A percentile compares a stretch with the other conserved stretches of the same genome.
These are phyloP conservation scores for Fusarium lyarnte DNA, from an alignment of 2,329 filamentous ascomycete genomes.

Conservation along the genomic window DNA sequence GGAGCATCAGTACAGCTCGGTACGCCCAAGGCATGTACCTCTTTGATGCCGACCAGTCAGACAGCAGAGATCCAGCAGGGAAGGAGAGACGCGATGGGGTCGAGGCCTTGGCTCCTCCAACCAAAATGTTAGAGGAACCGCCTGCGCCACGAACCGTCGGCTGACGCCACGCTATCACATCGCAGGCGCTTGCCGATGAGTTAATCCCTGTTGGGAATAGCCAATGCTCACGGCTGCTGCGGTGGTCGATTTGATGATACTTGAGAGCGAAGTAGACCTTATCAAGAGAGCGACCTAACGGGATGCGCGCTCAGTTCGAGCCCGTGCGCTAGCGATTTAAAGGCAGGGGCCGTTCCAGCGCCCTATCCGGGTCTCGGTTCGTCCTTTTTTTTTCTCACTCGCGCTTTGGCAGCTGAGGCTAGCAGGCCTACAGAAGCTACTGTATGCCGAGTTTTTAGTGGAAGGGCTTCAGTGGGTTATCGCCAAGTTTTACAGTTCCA, in stretches of 20 bases:
- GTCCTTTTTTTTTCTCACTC: neutral
- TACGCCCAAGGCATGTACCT: slow-evolving; percentile 27
- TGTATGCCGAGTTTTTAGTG: neutral
- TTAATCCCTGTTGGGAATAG: slow-evolving; percentile 31
- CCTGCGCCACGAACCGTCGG: slow-evolving; percentile 27
- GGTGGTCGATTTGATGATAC: slow-evolving; percentile 21
- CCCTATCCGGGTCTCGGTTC: slow-evolving; percentile 12
- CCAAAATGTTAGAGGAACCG: slow-evolving; percentile 11
- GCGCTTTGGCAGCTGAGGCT: slow-evolving; percentile 12
- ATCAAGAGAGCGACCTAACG: neutral
- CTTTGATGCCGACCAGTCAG: slow-evolving; percentile 10
- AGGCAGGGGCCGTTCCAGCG: slow-evolving; percentile 36
- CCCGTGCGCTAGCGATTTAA: slow-evolving; percentile 25
- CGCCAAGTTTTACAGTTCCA: slow-evolving; percentile 15
- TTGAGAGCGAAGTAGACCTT: slow-evolving; percentile 14
- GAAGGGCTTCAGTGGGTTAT: slow-evolving; percentile 2
- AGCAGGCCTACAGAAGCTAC: neutral
- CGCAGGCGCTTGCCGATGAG: slow-evolving; percentile 17
- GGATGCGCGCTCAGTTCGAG: slow-evolving; percentile 4
- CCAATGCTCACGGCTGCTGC: neutral
- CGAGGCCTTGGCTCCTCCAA: slow-evolving; percentile 23
- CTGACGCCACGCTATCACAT: slow-evolving; percentile 37
- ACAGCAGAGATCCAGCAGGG: slow-evolving; percentile 7
- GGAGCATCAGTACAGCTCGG: slow-evolving; percentile 4
- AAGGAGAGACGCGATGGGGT: neutral